phyloP scores from a whole-genome alignment of 441 rosid species.

The Gossypium davidsonii region DNA sequence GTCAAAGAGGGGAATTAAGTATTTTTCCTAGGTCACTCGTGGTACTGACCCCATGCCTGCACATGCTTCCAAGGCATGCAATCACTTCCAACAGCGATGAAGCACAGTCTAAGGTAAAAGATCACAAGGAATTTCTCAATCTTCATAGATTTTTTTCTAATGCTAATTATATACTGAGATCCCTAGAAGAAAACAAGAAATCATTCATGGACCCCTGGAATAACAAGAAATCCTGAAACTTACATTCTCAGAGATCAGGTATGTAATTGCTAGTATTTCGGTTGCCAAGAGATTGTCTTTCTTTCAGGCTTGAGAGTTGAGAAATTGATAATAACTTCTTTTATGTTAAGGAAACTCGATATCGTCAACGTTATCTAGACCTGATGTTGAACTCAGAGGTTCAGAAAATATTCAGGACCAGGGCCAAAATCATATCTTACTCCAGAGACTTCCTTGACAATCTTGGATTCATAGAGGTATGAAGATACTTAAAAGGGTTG shows the following conservation, averaged over 20 bases:
- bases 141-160: not conserved
- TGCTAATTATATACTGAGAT: not conserved
- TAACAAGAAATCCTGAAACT: constrained; percentile 55
- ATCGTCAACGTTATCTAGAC: constrained; percentile 83
- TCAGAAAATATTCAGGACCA: constrained; percentile 55
- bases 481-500: not conserved
- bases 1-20: constrained; percentile 73
- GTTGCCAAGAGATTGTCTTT: too few species aligned
- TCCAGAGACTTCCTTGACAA: constrained; percentile 49
- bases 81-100: constrained; percentile 2
- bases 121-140: not conserved
- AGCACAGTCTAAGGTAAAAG: constrained; percentile 33
- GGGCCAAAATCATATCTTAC: constrained; percentile 47
- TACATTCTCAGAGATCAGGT: constrained; percentile 77
- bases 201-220: constrained; percentile 60
- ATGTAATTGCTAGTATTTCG: constrained; percentile 4
- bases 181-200: constrained; percentile 35
- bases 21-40: constrained; percentile 53
- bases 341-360: constrained; percentile 61
- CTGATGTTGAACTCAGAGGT: constrained; percentile 68
- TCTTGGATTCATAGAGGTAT: constrained; percentile 65
- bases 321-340: not conserved
- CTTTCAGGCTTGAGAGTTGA: not conserved
- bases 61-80: constrained; percentile 73
- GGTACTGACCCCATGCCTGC: constrained; percentile 69